A percentile compares a stretch with the other conserved stretches of the same genome.
Conservation (phyloP, 768 basidiomycete genomes). For the Lepiota subincarnata region DNA sequence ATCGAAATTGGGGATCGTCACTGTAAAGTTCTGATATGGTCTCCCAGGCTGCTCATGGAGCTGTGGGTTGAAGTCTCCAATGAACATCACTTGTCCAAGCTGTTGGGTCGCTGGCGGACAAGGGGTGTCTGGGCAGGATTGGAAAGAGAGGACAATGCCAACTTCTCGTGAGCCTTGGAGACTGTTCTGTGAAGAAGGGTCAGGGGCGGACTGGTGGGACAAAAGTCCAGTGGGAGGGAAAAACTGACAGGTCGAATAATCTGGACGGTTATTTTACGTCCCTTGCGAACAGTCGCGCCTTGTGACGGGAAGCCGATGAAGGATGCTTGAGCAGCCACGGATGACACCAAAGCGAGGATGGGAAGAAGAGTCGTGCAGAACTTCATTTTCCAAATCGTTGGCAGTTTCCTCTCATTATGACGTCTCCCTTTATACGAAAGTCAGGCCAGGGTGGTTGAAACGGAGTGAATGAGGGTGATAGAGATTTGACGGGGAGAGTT, state of each 20-base stretch:
- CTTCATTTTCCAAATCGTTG: slow-evolving; percentile 13
- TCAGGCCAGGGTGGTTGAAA: too few species aligned
- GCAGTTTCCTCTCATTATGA: too few species aligned
- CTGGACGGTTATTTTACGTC: slow-evolving; percentile 37
- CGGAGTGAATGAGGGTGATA: too few species aligned
- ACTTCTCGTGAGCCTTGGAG: slow-evolving; percentile 23
- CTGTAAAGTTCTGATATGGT: slow-evolving; percentile 32
- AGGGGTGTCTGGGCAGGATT: slow-evolving; percentile 16
- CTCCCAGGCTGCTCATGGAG: slow-evolving; percentile 16
- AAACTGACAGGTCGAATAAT: slow-evolving; percentile 44
- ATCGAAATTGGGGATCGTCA: slow-evolving; percentile 23
- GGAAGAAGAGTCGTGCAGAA: slow-evolving; percentile 23
- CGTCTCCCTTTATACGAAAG: too few species aligned
- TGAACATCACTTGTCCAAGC: slow-evolving; percentile 30
- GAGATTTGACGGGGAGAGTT: not conserved
- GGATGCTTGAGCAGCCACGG: slow-evolving; percentile 37
- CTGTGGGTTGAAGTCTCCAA: slow-evolving; percentile 27
- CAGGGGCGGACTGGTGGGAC: not conserved
- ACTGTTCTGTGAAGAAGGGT: slow-evolving; percentile 13
- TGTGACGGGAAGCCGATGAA: slow-evolving; percentile 37
- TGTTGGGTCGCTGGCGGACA: slow-evolving; percentile 23
- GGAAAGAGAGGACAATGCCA: slow-evolving; percentile 28
- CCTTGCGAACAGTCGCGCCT: slow-evolving; percentile 30
- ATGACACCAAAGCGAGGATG: slow-evolving; percentile 25
- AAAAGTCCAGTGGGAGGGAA: slow-evolving; percentile 21